Conservation (phyloP, 306 rosid genomes). For the Alnus glutinosa region DNA sequence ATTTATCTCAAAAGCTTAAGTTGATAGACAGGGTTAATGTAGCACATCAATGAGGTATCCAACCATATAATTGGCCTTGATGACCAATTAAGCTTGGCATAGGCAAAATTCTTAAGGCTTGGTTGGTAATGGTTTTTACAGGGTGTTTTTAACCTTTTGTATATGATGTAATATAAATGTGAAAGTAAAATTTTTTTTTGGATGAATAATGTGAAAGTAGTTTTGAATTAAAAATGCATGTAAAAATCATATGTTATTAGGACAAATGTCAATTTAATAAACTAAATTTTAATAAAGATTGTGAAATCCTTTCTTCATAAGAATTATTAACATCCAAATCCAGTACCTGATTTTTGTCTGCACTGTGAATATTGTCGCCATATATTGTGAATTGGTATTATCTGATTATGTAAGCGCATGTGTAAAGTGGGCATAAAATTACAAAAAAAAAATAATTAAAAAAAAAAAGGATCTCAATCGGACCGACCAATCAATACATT, state of each 20-base stretch:
- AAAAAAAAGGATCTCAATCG: constrained; percentile 25
- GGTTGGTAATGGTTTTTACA: no score
- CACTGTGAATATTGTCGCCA: constrained; percentile 14
- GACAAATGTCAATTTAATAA: no score
- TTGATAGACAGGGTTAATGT: constrained; percentile 1
- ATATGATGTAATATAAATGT: no score
- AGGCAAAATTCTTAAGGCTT: not conserved
- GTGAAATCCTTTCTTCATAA: not conserved
- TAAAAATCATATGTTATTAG: no score
- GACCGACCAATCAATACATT: constrained; percentile 42
- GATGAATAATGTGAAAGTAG: no score
- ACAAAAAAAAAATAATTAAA: not conserved
- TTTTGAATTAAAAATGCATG: no score
- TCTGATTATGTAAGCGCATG: constrained; percentile 10
- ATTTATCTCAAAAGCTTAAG: no score
- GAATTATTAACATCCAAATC: not conserved
- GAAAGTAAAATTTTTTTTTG: no score
- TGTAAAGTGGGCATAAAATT: constrained; percentile 23
- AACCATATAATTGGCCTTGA: constrained; percentile 8
- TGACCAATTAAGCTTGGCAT: constrained; percentile 22
- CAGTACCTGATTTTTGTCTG: not conserved
- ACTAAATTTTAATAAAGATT: no score
- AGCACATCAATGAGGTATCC: not conserved
- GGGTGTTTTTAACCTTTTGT: no score
- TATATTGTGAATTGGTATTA: not conserved